A percentile compares a stretch with the other conserved stretches of the same genome.
Conservation (phyloP, 768 basidiomycete species). For the Rhodocollybia butyracea region DNA sequence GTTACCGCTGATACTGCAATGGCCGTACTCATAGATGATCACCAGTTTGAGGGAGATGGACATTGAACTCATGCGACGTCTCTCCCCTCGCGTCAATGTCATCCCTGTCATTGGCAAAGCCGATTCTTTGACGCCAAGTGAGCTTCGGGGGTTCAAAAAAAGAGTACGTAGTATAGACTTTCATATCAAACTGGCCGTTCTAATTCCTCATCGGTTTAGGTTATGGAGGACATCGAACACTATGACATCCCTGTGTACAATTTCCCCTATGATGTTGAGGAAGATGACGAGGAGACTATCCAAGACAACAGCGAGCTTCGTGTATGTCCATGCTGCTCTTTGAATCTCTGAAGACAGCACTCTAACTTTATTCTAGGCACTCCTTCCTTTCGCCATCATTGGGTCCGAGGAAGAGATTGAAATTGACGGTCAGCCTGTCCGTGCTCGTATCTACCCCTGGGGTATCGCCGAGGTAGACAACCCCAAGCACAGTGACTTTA, state of each 20-base stretch:
- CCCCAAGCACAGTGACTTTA: constrained; percentile 99
- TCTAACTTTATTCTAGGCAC: constrained; percentile 43
- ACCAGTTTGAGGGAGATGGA: constrained; percentile 92
- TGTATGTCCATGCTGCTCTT: constrained; percentile 36
- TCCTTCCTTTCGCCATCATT: constrained; percentile 96
- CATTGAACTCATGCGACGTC: constrained; percentile 97
- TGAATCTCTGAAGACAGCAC: neutral
- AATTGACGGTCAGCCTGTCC: constrained; percentile 85
- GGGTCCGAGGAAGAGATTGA: constrained; percentile 98
- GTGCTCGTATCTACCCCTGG: constrained; percentile 97
- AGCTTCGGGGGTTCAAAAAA: constrained; percentile 95
- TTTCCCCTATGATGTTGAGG: constrained; percentile 99
- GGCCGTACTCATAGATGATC: constrained; percentile 7
- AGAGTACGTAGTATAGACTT: constrained; percentile 47
- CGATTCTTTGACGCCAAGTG: constrained; percentile 89
- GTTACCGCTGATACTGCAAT: constrained; percentile 26
- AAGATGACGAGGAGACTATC: constrained; percentile 98
- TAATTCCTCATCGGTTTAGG: constrained; percentile 39
- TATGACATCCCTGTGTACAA: constrained; percentile 99
- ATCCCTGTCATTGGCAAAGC: constrained; percentile 98
- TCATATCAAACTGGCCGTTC: constrained; percentile 2
- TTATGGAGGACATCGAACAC: constrained; percentile 99
- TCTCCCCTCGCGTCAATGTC: constrained; percentile 97
- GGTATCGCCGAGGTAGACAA: constrained; percentile 98
- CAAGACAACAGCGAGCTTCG: constrained; percentile 95